A percentile compares a stretch with the other conserved stretches of the same genome.
phyloP scores from a whole-genome alignment of 257 asterid genomes.

The Paraleonurus japonicus region DNA sequence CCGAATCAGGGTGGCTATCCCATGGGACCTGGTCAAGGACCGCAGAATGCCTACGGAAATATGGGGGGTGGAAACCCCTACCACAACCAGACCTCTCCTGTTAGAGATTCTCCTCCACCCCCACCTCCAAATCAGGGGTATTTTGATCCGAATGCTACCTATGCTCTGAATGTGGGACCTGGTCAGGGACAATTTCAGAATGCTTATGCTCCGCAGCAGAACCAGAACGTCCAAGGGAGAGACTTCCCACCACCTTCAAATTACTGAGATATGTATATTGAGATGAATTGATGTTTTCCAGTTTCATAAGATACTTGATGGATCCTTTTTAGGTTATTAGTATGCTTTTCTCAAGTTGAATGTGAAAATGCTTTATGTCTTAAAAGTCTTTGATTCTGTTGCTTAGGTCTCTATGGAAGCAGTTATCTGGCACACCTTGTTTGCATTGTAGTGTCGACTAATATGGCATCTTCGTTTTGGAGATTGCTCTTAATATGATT shows the following conservation, averaged over 20 bases:
- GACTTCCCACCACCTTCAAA: slow-evolving; percentile 35
- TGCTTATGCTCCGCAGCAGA: slow-evolving; percentile 27
- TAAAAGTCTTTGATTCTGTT: not conserved
- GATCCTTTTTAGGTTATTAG: not conserved
- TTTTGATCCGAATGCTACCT: slow-evolving; percentile 25
- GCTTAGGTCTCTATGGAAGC: not conserved
- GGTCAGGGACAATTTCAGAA: slow-evolving; percentile 41
- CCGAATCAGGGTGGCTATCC: slow-evolving; percentile 29
- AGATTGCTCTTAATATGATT: not conserved
- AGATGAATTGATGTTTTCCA: slow-evolving; percentile 13
- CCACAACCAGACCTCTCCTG: slow-evolving; percentile 31
- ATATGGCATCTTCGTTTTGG: not conserved
- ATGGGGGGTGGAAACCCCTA: slow-evolving; percentile 15
- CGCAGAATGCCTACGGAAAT: not conserved
- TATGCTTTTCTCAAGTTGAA: not conserved
- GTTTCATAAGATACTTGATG: slow-evolving; percentile 16
- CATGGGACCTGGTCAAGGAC: slow-evolving; percentile 19
- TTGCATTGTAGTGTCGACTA: not conserved
- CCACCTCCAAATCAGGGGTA: slow-evolving; percentile 36
- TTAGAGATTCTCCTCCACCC: slow-evolving; percentile 17
- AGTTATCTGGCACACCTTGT: not conserved
- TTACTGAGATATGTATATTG: slow-evolving; percentile 32
- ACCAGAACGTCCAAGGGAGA: slow-evolving; percentile 56
- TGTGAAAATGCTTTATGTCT: not conserved
- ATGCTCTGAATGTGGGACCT: slow-evolving; percentile 36